Conservation (phyloP, 495 filamentous ascomycete genomes). For the Pyrenula aspistea region DNA sequence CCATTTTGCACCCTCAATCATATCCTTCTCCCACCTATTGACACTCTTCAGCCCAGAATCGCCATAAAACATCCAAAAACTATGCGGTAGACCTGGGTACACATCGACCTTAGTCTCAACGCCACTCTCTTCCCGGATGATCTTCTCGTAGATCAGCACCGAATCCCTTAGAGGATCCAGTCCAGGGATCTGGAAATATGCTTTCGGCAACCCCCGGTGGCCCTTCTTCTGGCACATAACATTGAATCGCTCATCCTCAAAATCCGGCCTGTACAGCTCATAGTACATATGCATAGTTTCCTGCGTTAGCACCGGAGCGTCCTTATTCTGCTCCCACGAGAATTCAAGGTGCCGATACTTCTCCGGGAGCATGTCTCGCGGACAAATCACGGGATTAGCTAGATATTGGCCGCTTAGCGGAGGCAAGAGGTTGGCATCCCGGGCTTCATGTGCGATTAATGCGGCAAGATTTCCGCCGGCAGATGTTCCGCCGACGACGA, state of each 20-base stretch:
- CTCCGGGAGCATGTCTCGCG: constrained; percentile 9
- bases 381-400: constrained; percentile 19
- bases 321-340: constrained; percentile 25
- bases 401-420: constrained; percentile 31
- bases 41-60: too few species aligned
- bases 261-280: background rate
- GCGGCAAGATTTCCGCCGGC: constrained; percentile 37
- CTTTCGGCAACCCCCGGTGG: constrained; percentile 12
- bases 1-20: too few species aligned
- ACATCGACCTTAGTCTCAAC: constrained; percentile 23
- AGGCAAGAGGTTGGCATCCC: constrained; percentile 29
- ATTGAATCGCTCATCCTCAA: background rate
- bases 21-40: too few species aligned
- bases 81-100: constrained; percentile 33
- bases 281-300: constrained; percentile 1
- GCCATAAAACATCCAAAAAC: background rate
- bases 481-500: constrained; percentile 35
- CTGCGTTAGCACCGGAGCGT: constrained; percentile 11
- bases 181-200: constrained; percentile 28
- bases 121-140: constrained; percentile 18
- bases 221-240: background rate
- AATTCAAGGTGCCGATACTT: constrained; percentile 20
- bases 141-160: constrained; percentile 22
- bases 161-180: constrained; percentile 28
- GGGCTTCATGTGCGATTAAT: constrained; percentile 23